A percentile compares a stretch with the other conserved stretches of the same genome.
These are phyloP conservation scores for Saccharomycopsis crataegensis DNA, from an alignment of 1,139 yeast genomes.

Conservation along the genomic window DNA sequence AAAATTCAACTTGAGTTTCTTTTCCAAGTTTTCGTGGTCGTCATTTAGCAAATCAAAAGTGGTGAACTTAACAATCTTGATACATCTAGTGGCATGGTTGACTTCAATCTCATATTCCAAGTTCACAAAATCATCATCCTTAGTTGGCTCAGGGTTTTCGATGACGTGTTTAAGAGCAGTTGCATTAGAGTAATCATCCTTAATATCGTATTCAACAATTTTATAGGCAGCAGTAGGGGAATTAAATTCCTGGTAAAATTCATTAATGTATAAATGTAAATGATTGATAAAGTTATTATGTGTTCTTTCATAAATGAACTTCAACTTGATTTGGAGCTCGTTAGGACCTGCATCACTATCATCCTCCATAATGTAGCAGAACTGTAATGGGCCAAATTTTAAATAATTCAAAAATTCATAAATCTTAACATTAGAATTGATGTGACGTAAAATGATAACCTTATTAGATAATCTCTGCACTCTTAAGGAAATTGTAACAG, in stretches of 20 bases:
- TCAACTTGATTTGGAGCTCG: slow-evolving; percentile 10
- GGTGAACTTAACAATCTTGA: slow-evolving; percentile 14
- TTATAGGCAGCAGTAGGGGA: slow-evolving; percentile 15
- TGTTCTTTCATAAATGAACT: slow-evolving; percentile 17
- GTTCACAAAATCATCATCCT: slow-evolving; percentile 5
- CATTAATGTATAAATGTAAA: slow-evolving; percentile 15
- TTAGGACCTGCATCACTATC: neutral
- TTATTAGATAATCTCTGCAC: slow-evolving; percentile 9
- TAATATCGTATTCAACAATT: slow-evolving; percentile 10
- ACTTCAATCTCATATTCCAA: slow-evolving; percentile 12
- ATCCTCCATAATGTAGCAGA: slow-evolving; percentile 7
- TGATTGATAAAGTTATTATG: slow-evolving; percentile 17
- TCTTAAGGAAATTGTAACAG: neutral
- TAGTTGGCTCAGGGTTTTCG: neutral
- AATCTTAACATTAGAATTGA: slow-evolving; percentile 10
- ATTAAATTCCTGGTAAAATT: slow-evolving; percentile 16
- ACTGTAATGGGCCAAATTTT: slow-evolving; percentile 20
- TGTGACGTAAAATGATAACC: slow-evolving; percentile 13
- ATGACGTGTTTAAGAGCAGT: neutral
- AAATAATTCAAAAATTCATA: slow-evolving; percentile 18
- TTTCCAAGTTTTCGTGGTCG: slow-evolving; percentile 20
- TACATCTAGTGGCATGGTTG: slow-evolving; percentile 17
- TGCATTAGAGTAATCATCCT: slow-evolving; percentile 7
- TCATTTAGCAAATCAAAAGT: slow-evolving; percentile 15
- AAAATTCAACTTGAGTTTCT: slow-evolving; percentile 12